Base-by-base conservation (phyloP, 495 filamentous ascomycete species). In the Tuber umbilicatum region DNA sequence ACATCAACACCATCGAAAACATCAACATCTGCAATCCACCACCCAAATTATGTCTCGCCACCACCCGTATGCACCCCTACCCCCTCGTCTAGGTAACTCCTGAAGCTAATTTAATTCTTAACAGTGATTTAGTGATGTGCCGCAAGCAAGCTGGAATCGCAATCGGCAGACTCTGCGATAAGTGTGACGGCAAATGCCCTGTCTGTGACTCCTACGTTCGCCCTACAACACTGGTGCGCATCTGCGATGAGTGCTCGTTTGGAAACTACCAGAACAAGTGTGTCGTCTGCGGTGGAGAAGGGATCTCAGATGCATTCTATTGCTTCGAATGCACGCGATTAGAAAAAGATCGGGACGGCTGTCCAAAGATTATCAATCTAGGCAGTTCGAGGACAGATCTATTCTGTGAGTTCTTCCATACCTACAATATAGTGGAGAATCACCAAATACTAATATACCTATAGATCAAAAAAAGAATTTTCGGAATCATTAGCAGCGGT, bases 251-350 rank as follows among this genome's bases (percentile, higher is more conserved):
- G 85, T 99, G 95, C 87, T 91, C 91, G 81, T 99, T 99, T 84
- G 95, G 95, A 81, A 99, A 99, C 86, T 99, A 98, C 86, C 95
- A 98, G 86, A 99, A 99, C 85, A 99, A 99, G 83, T 99, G 95
- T 82, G 93, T 98, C 39, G 95, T 99, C 38, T 99, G 95, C 84
- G 95, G 95, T 85, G 95, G 95, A 77, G 95, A 99, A 82, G 95
- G 95, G 23, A 99, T 99, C 83, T 94, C 92, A 50, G 95, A 99
- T 83, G 95, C 95, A n/a, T 98, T 99, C 85, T 99, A 99, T 86
- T 99, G 95, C 87, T 98, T 97, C 83, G 96, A 99, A 83, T 99
- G 95, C 84, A 99, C 95, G 70, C 90, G 95, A 21, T 85, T 99
- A 2, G 95, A 99, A 84, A 98, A 98, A 84, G 95, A 99, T 83